Evolutionary conservation across 148 eudicot species (phyloP), one percentile per base, ranked within the genome.

Genomic region (Silene conica): DNA sequence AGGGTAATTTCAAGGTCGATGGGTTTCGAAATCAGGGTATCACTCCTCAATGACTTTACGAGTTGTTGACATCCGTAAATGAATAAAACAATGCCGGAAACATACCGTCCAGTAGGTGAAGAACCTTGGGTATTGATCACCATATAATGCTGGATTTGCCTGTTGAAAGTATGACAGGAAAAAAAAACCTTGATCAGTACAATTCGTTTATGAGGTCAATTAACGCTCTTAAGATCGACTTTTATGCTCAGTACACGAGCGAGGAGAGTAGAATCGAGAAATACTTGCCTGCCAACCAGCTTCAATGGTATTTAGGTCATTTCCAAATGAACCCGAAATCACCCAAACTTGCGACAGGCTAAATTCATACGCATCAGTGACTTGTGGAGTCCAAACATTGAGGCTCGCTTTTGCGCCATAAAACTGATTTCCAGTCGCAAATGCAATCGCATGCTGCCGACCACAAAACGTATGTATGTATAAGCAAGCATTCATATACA

Each of bases 61-160:
- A 34, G 41, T 34, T 2, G 41, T 34, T 34, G 43, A 38, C 43
- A 38, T 38, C 8, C 43, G 55, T 5, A 9, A 54, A 57, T 71
- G 43, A 56, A 41, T 52, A 54, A 12, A 72, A 31, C 19, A 71
- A 16, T 45, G 26, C 3, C 26, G 69, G 57, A 16, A 65, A 81
- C 92, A 78, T 74, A 96, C 99, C 23, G 99, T 96, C 99, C 99
- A 96, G 72, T 96, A 96, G 14, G 96, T 90, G 85, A 96, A 96
- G 82, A 96, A 96, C 74, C 99, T 86, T 5, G 99, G 99, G 74
- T 89, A 80, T 71, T 79, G 75, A 77, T 96, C 99, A 63, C 99
- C 99, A 54, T 90, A 96, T 71, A 96, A 73, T 63, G 85, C 92
- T 65, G 99, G 99, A 80, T 96, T 96, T 10, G 89, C 91, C 98